phyloP scores from a whole-genome alignment of 108 stramenopile species.

The Schizochytrium sp. region DNA sequence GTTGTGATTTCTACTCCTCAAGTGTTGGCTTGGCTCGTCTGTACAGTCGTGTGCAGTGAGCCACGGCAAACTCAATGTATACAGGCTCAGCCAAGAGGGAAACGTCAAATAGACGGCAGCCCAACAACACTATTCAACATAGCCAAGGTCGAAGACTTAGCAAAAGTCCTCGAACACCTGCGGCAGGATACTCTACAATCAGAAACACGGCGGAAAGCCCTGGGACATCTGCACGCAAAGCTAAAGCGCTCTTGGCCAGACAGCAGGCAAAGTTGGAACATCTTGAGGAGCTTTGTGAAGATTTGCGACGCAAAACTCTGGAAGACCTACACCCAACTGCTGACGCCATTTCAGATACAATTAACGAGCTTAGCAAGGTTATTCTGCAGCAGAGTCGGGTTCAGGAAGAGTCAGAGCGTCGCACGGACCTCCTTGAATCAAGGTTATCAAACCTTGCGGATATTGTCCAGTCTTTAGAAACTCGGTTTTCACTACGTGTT shows the following conservation, averaged over 20 bases:
- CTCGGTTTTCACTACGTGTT: background rate
- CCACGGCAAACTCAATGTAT: too few relatives aligned
- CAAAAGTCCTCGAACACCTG: too few relatives aligned
- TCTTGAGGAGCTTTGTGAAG: conserved; percentile 1
- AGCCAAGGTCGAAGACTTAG: too few relatives aligned
- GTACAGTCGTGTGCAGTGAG: too few relatives aligned
- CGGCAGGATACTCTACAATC: too few relatives aligned
- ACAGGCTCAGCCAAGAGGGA: too few relatives aligned
- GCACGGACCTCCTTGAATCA: background rate
- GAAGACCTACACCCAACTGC: conserved; percentile 8
- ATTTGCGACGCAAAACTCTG: background rate
- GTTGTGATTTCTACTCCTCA: too few relatives aligned
- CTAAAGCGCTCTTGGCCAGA: background rate
- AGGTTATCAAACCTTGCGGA: background rate
- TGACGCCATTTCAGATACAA: conserved; percentile 15
- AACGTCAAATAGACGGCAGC: too few relatives aligned
- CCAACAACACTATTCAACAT: too few relatives aligned
- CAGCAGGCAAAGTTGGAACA: background rate
- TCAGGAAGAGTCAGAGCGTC: background rate
- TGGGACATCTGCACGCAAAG: too few relatives aligned
- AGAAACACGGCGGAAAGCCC: too few relatives aligned
- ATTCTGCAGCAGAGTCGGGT: background rate
- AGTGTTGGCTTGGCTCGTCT: too few relatives aligned
- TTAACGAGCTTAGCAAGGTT: conserved; percentile 6
- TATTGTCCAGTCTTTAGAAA: background rate